These are phyloP conservation scores for Delphinella strobiligena DNA, from an alignment of 2,329 filamentous ascomycete genomes.

Conservation along the genomic window DNA sequence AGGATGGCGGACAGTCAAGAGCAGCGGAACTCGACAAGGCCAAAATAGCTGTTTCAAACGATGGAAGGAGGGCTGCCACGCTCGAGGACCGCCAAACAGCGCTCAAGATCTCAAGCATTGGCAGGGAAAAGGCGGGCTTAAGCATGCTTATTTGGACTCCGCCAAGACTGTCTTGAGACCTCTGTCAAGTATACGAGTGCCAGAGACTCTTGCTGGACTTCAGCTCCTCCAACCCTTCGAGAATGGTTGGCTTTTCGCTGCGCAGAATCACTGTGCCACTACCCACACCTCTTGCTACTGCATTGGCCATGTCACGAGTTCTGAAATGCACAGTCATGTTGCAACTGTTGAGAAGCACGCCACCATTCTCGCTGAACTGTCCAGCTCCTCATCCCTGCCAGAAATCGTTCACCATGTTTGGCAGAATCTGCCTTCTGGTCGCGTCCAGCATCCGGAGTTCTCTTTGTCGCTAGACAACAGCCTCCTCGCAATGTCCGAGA, in stretches of 20 bases:
- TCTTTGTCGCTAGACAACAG: conserved; percentile 12
- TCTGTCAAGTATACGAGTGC: neutral
- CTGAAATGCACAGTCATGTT: conserved; percentile 6
- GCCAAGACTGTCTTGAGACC: conserved; percentile 2
- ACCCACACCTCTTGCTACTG: conserved; percentile 15
- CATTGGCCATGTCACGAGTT: conserved; percentile 16
- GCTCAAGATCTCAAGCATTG: conserved; percentile 18
- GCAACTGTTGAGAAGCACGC: conserved; percentile 14
- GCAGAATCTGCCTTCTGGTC: conserved; percentile 20
- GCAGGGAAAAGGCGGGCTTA: conserved; percentile 20
- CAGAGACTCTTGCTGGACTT: conserved; percentile 11
- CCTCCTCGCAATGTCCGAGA: conserved; percentile 19
- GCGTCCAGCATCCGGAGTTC: conserved; percentile 20
- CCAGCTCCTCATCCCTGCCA: conserved; percentile 15
- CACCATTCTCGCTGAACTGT: conserved; percentile 17
- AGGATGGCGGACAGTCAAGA: neutral
- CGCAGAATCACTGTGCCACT: conserved; percentile 18
- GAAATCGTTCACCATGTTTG: conserved; percentile 16
- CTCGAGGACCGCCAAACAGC: conserved; percentile 19
- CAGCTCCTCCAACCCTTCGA: conserved; percentile 19
- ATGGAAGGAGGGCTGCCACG: conserved; percentile 16
- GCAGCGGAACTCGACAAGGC: conserved; percentile 5
- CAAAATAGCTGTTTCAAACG: conserved; percentile 8
- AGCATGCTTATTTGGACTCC: conserved; percentile 20
- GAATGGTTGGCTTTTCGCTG: conserved; percentile 18